Percentiles rank a stretch among this genome's conserved stretches.
Conservation (phyloP, 306 rosid species). For the Medicago arabica region DNA sequence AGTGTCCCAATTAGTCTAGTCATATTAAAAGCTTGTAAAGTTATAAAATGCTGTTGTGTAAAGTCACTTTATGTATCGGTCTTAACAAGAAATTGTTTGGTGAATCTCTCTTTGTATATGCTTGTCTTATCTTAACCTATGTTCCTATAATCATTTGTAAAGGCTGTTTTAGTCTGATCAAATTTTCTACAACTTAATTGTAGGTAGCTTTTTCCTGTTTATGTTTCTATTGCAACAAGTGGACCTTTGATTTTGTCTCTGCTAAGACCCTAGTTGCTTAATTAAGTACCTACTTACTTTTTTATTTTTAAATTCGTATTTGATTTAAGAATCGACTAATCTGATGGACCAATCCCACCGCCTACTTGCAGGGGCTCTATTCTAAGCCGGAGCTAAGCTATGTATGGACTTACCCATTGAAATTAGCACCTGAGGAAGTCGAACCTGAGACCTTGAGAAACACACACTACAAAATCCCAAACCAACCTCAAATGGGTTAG, state of each 20-base stretch:
- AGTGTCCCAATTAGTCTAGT: slow-evolving; percentile 33
- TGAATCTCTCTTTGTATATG: slow-evolving; percentile 22
- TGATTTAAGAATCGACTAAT: too few relatives aligned
- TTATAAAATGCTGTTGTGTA: slow-evolving; percentile 22
- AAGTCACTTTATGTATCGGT: slow-evolving; percentile 37
- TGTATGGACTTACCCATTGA: too few relatives aligned
- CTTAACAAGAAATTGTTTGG: slow-evolving; percentile 33
- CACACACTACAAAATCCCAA: too few relatives aligned
- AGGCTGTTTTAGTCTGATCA: not conserved
- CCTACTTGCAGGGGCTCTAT: too few relatives aligned
- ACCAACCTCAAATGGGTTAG: too few relatives aligned
- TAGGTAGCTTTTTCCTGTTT: not conserved
- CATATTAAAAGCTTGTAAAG: slow-evolving; percentile 32
- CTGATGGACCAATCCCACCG: too few relatives aligned
- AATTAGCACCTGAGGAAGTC: too few relatives aligned
- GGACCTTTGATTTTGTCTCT: slow-evolving; percentile 4
- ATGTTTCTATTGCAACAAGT: not conserved
- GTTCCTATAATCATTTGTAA: slow-evolving; percentile 5
- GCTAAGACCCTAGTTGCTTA: not conserved
- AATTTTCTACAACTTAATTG: slow-evolving; percentile 29
- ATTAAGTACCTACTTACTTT: slow-evolving; percentile 5
- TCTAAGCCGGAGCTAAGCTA: too few relatives aligned
- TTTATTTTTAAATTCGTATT: too few relatives aligned
- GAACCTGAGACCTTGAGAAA: too few relatives aligned
- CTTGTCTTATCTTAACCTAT: slow-evolving; percentile 31